These are phyloP conservation scores for Ilyonectria destructans DNA, from an alignment of 2,329 filamentous ascomycete species.

Conservation along the genomic window DNA sequence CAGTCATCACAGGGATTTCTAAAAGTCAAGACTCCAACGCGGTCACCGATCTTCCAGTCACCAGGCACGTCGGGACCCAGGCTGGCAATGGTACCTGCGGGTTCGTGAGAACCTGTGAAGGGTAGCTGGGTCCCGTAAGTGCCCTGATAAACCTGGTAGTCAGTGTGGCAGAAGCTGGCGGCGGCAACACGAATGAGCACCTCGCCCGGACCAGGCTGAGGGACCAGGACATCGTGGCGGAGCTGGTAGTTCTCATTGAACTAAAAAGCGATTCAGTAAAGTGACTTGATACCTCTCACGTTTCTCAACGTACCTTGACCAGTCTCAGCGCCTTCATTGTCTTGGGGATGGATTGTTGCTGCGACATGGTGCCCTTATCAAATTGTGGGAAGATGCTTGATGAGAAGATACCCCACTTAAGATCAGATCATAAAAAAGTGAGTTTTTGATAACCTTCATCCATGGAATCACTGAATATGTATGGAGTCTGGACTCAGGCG, in stretches of 20 bases:
- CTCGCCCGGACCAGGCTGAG: conserved; percentile 26
- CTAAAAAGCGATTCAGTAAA: no score
- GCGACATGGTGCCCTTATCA: not conserved
- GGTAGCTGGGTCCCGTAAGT: conserved; percentile 34
- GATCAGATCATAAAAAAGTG: no score
- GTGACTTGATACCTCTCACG: no score
- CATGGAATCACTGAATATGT: no score
- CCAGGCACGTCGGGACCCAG: conserved; percentile 32
- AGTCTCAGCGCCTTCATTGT: conserved; percentile 39
- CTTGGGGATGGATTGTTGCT: conserved; percentile 8
- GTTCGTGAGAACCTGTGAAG: conserved; percentile 44
- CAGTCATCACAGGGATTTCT: conserved; percentile 38
- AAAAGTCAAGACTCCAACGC: conserved; percentile 39
- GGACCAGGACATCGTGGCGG: conserved; percentile 26
- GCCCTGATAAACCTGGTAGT: conserved; percentile 41
- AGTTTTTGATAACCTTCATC: no score
- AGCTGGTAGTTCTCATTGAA: conserved; percentile 33
- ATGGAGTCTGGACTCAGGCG: no score
- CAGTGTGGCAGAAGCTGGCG: conserved; percentile 40
- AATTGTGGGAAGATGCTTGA: not conserved
- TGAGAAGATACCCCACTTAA: no score
- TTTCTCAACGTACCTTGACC: conserved; percentile 36
- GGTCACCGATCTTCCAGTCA: conserved; percentile 36
- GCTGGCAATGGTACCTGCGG: conserved; percentile 39
- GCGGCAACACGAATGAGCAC: conserved; percentile 31